Base-by-base conservation (phyloP, 2,329 filamentous ascomycete species). In the Chaetomiaceae sp. region DNA sequence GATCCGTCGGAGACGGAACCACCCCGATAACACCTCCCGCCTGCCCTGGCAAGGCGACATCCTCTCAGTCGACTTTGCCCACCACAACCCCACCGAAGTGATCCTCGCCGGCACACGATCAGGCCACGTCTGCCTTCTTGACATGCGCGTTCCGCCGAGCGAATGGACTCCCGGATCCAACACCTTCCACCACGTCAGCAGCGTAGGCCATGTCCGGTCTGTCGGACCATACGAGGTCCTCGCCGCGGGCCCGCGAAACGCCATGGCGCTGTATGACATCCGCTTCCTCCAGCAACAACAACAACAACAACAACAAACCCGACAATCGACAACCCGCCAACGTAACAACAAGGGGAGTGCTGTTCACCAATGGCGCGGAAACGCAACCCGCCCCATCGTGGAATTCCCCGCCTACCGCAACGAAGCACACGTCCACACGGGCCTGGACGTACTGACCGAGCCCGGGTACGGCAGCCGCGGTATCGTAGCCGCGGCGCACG, bases 231-330 rank as follows among this genome's bases (percentile, higher is more conserved):
- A 81, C 59, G 75, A 78, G 40, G 68, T 84, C 19, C 68, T 85
- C 2, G 76, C 77, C 3, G 75, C 79, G 0, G 80, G 81, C 1
- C 66, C 82, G 2, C 61, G 67, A 29, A 72, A 71, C 62, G 69
- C 63, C 49, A 77, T 85, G 69, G 71, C 71, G 1, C 66, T 84
- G 5, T 85, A 83, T 61, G 83, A 86, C 57, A 56, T 79, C 29
- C 79, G 83, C 1, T 81, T 73, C 58, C 47, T 51, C 29, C 31
- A 23, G 36, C 36, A 20, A 37, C 31, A 23, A 27, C 42, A 15
- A 12, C 25, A 53, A 61, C 20, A 25, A 31, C 25, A 6, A 31
- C 40, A n/a, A 15, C 20, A 23, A 54, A 61, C 17, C 51, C 40
- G 23, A 38, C 22, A 31, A 47, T 15, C 6, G 25, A 23, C 22